phyloP scores from a whole-genome alignment of 2,329 filamentous ascomycete species.

The Colletotrichum abscissum region DNA sequence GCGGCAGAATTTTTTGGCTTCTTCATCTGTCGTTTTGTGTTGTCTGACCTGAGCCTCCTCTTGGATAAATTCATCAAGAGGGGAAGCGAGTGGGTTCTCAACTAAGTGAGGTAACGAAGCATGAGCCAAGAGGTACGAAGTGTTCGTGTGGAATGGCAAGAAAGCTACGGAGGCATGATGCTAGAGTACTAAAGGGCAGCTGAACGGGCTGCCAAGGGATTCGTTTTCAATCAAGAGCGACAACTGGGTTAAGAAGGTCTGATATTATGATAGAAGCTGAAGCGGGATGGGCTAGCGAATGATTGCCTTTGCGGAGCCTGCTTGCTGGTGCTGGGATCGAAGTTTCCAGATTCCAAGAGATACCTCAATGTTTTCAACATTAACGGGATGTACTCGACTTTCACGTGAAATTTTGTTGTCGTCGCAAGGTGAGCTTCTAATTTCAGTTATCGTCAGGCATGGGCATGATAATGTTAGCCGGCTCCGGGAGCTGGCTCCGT shows the following conservation, averaged over 20 bases:
- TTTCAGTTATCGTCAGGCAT: neutral
- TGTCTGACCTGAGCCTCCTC: slow-evolving; percentile 84
- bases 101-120: slow-evolving; percentile 41
- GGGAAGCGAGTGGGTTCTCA: slow-evolving; percentile 89
- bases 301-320: neutral
- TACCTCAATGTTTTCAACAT: neutral
- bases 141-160: neutral
- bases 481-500: neutral
- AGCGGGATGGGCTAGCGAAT: neutral
- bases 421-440: neutral
- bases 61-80: slow-evolving; percentile 98
- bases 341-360: neutral
- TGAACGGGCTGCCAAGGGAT: neutral
- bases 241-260: neutral
- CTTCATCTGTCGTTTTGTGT: slow-evolving; percentile 94
- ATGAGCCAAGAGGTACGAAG: neutral
- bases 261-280: neutral
- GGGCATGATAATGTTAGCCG: neutral
- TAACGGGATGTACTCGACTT: neutral
- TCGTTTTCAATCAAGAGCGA: neutral
- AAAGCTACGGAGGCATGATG: neutral
- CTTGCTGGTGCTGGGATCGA: neutral
- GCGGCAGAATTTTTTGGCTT: slow-evolving; percentile 98
- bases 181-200: neutral
- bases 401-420: neutral